Percentiles rank a stretch among this genome's conserved stretches.
Evolutionary conservation across 306 rosid species (phyloP).

Genomic region (Ammopiptanthus mongolicus): DNA sequence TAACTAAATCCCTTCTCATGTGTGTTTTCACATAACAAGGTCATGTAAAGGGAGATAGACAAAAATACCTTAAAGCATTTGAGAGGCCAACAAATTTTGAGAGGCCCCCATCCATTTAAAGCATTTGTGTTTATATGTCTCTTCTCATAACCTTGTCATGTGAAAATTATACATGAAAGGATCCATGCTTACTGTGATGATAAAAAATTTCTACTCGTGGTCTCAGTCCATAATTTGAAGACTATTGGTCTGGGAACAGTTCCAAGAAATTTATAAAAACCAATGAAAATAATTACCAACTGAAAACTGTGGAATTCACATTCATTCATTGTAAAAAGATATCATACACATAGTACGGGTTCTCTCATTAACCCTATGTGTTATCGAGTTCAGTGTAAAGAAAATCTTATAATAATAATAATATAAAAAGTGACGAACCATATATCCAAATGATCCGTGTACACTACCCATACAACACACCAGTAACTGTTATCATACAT

Average conservation of each 20-base stretch:
- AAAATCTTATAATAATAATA: too few relatives aligned
- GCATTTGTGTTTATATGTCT: background rate
- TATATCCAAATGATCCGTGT: too few relatives aligned
- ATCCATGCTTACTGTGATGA: background rate
- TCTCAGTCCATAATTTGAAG: background rate
- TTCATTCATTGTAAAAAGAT: background rate
- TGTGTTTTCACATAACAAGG: background rate
- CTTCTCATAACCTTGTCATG: background rate
- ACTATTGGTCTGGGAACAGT: background rate
- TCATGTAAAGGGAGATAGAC: background rate
- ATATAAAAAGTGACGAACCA: too few relatives aligned
- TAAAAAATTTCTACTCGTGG: too few relatives aligned
- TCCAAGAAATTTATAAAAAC: background rate
- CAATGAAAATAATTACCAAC: too few relatives aligned
- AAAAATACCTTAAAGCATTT: background rate
- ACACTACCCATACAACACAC: too few relatives aligned
- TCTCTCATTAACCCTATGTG: too few relatives aligned
- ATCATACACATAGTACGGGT: too few relatives aligned
- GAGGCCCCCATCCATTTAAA: background rate
- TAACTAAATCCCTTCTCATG: background rate
- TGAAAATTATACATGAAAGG: background rate
- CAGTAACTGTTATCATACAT: background rate
- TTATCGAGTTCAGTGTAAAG: too few relatives aligned
- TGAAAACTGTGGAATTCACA: background rate
- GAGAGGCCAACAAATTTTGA: too few relatives aligned